phyloP scores from a whole-genome alignment of 177 flowering plant genomes.

The Vitis hybrid region DNA sequence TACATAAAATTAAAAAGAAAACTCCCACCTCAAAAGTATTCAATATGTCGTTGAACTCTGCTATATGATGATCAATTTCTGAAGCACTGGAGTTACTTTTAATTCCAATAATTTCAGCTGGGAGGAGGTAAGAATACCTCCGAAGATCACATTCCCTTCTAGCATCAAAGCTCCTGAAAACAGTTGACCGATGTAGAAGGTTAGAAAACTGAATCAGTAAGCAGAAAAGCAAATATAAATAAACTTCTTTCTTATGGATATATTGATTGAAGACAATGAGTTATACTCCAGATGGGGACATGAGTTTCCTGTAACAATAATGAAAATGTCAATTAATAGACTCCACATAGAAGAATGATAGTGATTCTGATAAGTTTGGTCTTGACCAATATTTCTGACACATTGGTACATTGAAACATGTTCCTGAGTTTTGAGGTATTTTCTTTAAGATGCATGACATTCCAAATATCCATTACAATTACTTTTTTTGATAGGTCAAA shows the following conservation, averaged over 20 bases:
- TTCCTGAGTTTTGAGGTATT: no score
- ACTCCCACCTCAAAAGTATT: slow-evolving; percentile 67
- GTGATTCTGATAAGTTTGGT: no score
- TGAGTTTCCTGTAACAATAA: no score
- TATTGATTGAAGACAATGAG: background rate
- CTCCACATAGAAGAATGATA: no score
- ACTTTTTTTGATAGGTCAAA: no score
- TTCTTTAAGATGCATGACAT: no score
- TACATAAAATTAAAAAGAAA: slow-evolving; percentile 1
- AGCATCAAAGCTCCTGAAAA: slow-evolving; percentile 79
- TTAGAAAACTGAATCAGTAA: background rate
- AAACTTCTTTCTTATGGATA: background rate
- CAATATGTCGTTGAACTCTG: slow-evolving; percentile 66
- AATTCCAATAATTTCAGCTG: slow-evolving; percentile 82
- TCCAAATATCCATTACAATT: no score
- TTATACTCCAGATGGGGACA: no score
- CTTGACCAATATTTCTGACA: no score
- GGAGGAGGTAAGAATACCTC: slow-evolving; percentile 82
- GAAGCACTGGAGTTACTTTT: slow-evolving; percentile 29
- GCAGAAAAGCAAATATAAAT: background rate
- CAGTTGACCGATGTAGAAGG: background rate
- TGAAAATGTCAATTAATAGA: no score
- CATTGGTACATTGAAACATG: no score
- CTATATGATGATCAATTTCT: slow-evolving; percentile 57
- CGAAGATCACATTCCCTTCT: slow-evolving; percentile 80